These are phyloP conservation scores for Pichia manshurica DNA, from an alignment of 805 yeast genomes.

Conservation along the genomic window DNA sequence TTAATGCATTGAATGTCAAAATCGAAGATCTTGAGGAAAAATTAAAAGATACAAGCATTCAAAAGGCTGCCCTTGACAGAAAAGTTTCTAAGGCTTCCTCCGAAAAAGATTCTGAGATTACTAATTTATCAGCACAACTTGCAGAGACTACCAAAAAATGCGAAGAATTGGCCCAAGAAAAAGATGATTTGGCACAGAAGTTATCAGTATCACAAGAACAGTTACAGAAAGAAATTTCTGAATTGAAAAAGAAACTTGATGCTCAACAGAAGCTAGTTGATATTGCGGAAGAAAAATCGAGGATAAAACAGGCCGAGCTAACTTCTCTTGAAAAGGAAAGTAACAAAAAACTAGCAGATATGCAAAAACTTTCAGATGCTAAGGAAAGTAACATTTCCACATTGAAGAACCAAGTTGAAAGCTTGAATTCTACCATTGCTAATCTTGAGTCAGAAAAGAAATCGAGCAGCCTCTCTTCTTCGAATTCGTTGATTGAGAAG, in stretches of 20 bases:
- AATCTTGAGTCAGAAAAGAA: not conserved
- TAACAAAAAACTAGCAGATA: not conserved
- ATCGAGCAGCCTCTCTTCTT: not conserved
- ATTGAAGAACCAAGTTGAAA: not conserved
- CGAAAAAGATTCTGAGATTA: not conserved
- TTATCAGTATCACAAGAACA: not conserved
- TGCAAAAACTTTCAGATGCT: not conserved
- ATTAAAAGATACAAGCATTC: not conserved
- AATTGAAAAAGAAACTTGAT: constrained; percentile 1
- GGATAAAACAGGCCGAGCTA: not conserved
- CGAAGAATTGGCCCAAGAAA: not conserved
- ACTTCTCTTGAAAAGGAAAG: not conserved
- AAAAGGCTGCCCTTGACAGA: not conserved
- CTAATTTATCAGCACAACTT: not conserved
- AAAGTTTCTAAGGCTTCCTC: not conserved
- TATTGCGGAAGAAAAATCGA: not conserved
- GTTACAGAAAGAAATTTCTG: not conserved
- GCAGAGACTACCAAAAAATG: not conserved
- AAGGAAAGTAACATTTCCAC: not conserved
- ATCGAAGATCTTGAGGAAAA: not conserved
- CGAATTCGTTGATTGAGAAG: not conserved
- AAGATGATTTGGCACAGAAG: not conserved
- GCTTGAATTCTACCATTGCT: not conserved
- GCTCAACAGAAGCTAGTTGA: not conserved
- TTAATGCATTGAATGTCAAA: not conserved